These are phyloP conservation scores for Stramenopiles sp. DNA, from an alignment of 352 stramenopile genomes.

Conservation along the genomic window DNA sequence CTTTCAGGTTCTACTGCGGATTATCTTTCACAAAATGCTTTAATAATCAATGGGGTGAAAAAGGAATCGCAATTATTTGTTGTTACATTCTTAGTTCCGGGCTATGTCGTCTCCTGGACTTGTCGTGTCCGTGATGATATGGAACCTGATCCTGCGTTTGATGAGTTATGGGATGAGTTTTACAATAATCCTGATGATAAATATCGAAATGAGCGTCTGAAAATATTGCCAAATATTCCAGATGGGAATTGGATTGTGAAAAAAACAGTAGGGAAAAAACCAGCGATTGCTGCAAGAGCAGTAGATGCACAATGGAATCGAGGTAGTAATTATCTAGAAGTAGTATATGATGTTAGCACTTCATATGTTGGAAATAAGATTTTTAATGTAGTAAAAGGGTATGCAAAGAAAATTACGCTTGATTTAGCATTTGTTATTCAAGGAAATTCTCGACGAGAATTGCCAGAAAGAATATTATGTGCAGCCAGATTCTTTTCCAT, in stretches of 20 bases:
- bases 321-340: conserved; percentile 50
- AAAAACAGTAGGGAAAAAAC: conserved; percentile 47
- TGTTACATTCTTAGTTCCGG: too few relatives aligned
- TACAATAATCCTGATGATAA: too few relatives aligned
- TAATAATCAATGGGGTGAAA: too few relatives aligned
- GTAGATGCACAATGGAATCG: conserved; percentile 57
- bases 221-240: conserved; percentile 57
- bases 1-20: too few relatives aligned
- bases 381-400: conserved; percentile 26
- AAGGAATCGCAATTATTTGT: too few relatives aligned
- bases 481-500: conserved; percentile 35
- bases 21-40: too few relatives aligned
- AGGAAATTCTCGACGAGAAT: conserved; percentile 37
- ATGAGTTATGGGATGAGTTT: too few relatives aligned
- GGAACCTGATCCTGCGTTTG: too few relatives aligned
- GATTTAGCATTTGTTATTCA: conserved; percentile 53
- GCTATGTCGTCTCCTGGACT: too few relatives aligned
- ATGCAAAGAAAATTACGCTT: conserved; percentile 28
- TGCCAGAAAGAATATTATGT: conserved; percentile 43
- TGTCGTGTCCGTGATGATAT: too few relatives aligned
- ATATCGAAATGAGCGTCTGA: conserved; percentile 50
- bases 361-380: conserved; percentile 48
- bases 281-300: conserved; percentile 52
- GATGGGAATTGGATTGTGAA: conserved; percentile 57
- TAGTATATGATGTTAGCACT: conserved; percentile 54